phyloP scores from a whole-genome alignment of 495 filamentous ascomycete species.

The Thermothielavioides terrestris region DNA sequence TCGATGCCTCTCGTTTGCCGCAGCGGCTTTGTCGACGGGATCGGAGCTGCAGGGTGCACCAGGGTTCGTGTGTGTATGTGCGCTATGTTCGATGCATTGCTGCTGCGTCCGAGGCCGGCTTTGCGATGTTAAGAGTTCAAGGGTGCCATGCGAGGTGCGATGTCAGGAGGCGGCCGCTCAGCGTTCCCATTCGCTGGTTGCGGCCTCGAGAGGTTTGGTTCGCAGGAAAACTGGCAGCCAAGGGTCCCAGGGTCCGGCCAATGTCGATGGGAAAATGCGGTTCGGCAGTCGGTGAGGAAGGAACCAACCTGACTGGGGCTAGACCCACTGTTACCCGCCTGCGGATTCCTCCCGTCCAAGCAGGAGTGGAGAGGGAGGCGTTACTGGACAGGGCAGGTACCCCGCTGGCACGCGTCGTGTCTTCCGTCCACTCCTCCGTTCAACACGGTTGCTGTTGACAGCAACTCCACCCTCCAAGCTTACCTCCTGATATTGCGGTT shows the following conservation, averaged over 20 bases:
- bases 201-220: neutral
- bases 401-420: too few relatives aligned
- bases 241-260: neutral
- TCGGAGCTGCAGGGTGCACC: too few relatives aligned
- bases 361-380: neutral
- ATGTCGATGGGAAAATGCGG: neutral
- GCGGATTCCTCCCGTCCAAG: neutral
- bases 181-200: constrained; percentile 2
- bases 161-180: neutral
- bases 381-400: too few relatives aligned
- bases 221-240: neutral
- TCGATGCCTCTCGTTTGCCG: constrained; percentile 5
- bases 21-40: neutral
- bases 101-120: neutral
- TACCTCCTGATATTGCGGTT: too few relatives aligned
- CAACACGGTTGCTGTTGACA: too few relatives aligned
- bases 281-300: constrained; percentile 6
- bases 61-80: too few relatives aligned
- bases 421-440: too few relatives aligned
- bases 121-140: neutral
- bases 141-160: constrained; percentile 6
- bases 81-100: neutral
- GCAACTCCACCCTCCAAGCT: too few relatives aligned
- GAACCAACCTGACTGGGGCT: neutral
- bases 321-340: constrained; percentile 12